Base-by-base conservation (phyloP, 768 basidiomycete species). In the Lyophyllum shimeji region DNA sequence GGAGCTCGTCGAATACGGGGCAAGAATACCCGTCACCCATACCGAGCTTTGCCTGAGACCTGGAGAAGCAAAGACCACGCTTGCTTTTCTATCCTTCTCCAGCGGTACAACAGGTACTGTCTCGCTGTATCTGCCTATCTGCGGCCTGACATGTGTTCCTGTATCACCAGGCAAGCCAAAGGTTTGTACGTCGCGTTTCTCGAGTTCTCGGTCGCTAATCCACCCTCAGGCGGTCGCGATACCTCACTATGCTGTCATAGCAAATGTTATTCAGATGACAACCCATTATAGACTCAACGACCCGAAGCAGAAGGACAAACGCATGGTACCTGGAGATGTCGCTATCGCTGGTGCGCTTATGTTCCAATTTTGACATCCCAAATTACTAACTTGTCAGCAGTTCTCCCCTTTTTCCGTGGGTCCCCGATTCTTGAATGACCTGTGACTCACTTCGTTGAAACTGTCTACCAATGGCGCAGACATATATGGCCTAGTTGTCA, bases 31-130 rank as follows among this genome's bases (percentile, higher is more conserved):
- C 42, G 58, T 72, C 59, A 62, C 65, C 53, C 87, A 81, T 61
- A 64, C 67, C 24, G 81, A 86, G 52, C 69, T 72, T 18, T 71
- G 63, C 27, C 73, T 89, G 40, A 60, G 63, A 23, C 74, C 76
- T 12, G 88, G 86, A 9, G 87, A 87, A 67, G 83, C 76, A 23
- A 84, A 77, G 64, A 80, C 73, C 12, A 79, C 82, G 43, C 56
- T 90, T 13, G 88, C 89, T 5, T 84, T 89, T 61, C 71, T 90
- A 52, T 82, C 79, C 50, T 87, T 90, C 60, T 90, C 88, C 1
- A 89, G 87, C 58, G 88, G 88, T 7, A 90, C 88, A 21, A 90
- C 89, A 15, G 87, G 87, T 67, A 72, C 63, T 74, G 68, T 7
- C 1, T 21, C 20, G 1, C 13, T 7, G 15, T 6, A 21, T 34